Percentiles rank a stretch among this genome's conserved stretches.
These are phyloP conservation scores for Colletotrichum camelliae DNA, from an alignment of 2,329 filamentous ascomycete genomes.

Conservation along the genomic window DNA sequence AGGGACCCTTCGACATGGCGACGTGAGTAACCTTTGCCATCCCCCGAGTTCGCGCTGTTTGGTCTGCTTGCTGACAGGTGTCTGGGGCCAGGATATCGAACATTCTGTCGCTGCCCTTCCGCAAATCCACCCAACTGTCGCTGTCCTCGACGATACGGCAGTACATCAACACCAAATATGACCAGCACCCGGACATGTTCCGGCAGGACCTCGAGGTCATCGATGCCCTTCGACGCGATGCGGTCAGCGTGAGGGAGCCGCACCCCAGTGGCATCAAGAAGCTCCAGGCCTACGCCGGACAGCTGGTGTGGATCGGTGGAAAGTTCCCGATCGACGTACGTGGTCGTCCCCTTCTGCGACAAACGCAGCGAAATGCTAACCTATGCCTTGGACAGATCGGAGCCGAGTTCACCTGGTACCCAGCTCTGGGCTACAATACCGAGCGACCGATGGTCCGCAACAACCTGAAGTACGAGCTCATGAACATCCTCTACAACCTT, in stretches of 20 bases:
- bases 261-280: conserved; percentile 87
- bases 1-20: conserved; percentile 25
- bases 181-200: conserved; percentile 98
- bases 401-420: conserved; percentile 96
- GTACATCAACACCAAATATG: conserved; percentile 98
- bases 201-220: conserved; percentile 83
- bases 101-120: conserved; percentile 84
- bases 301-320: conserved; percentile 89
- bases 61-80: neutral
- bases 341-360: conserved; percentile 7
- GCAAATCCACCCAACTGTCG: conserved; percentile 79
- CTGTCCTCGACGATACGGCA: conserved; percentile 85
- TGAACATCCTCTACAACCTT: conserved; percentile 93
- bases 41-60: neutral
- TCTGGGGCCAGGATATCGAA: conserved; percentile 45
- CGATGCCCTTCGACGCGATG: conserved; percentile 81
- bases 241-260: conserved; percentile 87
- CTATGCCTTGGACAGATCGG: conserved; percentile 68
- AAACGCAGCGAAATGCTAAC: neutral
- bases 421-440: conserved; percentile 87
- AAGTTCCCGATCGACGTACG: conserved; percentile 95
- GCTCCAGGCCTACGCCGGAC: conserved; percentile 89
- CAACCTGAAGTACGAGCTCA: conserved; percentile 81
- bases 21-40: conserved; percentile 25
- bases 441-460: conserved; percentile 72